These are phyloP conservation scores for Diaporthe vexans DNA, from an alignment of 2,329 filamentous ascomycete species.

Conservation along the genomic window DNA sequence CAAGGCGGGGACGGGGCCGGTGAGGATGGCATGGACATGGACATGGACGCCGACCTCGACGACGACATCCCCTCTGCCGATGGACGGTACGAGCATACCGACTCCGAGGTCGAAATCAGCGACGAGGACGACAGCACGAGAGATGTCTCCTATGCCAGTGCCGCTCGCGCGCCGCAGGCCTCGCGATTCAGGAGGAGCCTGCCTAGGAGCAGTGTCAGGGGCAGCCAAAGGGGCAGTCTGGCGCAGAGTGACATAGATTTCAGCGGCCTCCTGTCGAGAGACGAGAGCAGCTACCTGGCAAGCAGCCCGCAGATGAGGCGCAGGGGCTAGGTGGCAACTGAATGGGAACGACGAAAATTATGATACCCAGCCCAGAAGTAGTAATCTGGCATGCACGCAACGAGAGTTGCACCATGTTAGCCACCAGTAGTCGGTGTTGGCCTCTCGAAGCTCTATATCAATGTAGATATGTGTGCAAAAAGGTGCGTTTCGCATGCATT, in stretches of 20 bases:
- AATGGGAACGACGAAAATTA: neutral
- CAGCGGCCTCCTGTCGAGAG: constrained; percentile 67
- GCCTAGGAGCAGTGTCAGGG: constrained; percentile 41
- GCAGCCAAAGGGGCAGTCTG: constrained; percentile 46
- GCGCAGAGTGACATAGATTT: constrained; percentile 65
- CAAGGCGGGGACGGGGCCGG: constrained; percentile 44
- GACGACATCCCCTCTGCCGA: constrained; percentile 78
- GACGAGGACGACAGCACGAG: constrained; percentile 55
- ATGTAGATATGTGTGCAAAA: constrained; percentile 20
- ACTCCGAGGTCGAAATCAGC: constrained; percentile 76
- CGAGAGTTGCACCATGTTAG: neutral
- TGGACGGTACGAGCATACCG: constrained; percentile 81
- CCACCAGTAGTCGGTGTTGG: constrained; percentile 5
- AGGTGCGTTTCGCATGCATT: constrained; percentile 36
- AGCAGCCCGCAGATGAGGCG: constrained; percentile 67
- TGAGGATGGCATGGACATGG: constrained; percentile 57
- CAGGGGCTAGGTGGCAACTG: constrained; percentile 30
- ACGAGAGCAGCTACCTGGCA: constrained; percentile 70
- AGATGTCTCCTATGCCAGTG: constrained; percentile 48
- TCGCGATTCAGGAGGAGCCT: constrained; percentile 39
- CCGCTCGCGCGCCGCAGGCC: constrained; percentile 37
- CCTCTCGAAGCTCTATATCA: neutral
- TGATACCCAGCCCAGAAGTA: constrained; percentile 35
- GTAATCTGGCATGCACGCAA: neutral
- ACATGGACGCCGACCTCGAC: constrained; percentile 79